These are phyloP conservation scores for Inga laurina DNA, from an alignment of 306 rosid genomes.

Conservation along the genomic window DNA sequence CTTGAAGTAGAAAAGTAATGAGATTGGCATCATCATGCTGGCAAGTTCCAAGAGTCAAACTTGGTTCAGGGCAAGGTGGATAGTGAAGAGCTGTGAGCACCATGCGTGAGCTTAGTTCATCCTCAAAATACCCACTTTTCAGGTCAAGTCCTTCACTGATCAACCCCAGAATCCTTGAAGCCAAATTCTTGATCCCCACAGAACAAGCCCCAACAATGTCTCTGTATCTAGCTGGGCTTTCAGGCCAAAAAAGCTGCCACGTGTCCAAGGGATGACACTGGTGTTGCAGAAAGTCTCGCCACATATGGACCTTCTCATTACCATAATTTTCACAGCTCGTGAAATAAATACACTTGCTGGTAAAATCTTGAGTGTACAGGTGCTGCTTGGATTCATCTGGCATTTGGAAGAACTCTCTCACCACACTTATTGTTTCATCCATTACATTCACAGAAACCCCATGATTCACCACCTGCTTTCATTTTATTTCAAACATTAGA, in stretches of 20 bases:
- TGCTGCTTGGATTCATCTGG: constrained; percentile 30
- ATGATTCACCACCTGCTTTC: constrained; percentile 22
- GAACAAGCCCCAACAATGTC: constrained; percentile 19
- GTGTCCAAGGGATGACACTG: constrained; percentile 15
- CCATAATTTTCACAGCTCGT: constrained; percentile 24
- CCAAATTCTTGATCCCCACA: constrained; percentile 5
- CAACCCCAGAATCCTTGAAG: constrained; percentile 9
- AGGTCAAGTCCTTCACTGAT: constrained; percentile 14
- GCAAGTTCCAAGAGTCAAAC: not conserved
- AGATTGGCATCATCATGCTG: not conserved
- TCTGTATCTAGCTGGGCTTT: constrained; percentile 3
- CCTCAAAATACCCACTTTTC: not conserved
- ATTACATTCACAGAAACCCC: constrained; percentile 26
- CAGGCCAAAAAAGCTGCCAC: constrained; percentile 20
- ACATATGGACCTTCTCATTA: constrained; percentile 3
- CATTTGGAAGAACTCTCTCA: constrained; percentile 36
- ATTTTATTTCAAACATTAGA: not conserved
- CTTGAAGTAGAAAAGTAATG: not conserved
- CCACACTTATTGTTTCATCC: constrained; percentile 9
- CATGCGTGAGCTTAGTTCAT: not conserved
- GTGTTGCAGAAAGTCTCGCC: constrained; percentile 21
- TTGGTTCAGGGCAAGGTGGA: constrained; percentile 21
- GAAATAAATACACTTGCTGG: constrained; percentile 4
- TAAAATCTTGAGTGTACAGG: constrained; percentile 27
- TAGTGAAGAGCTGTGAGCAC: not conserved